Conservation (phyloP, 108 stramenopile genomes). For the Epithemia pelagica region DNA sequence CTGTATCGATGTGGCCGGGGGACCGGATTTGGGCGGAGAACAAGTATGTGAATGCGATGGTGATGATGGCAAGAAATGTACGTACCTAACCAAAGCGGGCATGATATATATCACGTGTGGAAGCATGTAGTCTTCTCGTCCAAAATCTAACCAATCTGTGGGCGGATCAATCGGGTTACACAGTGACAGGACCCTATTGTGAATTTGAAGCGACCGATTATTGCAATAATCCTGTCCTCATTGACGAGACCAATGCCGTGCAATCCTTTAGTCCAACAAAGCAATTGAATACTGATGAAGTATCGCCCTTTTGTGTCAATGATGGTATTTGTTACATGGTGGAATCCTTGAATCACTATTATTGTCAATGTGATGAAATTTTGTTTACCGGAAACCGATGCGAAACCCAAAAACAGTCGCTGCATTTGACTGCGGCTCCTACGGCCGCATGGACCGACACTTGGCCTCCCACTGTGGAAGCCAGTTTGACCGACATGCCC, state of each 20-base stretch:
- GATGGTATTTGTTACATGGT: neutral
- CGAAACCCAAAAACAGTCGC: neutral
- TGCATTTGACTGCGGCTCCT: neutral
- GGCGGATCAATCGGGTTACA: no score
- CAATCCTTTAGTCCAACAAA: neutral
- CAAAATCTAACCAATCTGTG: no score
- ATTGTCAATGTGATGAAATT: neutral
- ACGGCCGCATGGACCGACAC: neutral
- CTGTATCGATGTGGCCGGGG: constrained; percentile 13
- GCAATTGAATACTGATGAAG: neutral
- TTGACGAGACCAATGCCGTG: neutral
- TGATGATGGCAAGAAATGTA: no score
- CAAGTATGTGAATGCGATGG: no score
- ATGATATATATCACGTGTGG: no score
- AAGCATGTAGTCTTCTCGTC: no score
- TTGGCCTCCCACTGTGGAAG: neutral
- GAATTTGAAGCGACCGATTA: neutral
- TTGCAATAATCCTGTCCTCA: neutral
- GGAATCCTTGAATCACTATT: neutral
- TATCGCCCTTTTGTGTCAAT: neutral
- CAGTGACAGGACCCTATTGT: neutral
- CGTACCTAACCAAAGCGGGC: no score
- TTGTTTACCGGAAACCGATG: neutral
- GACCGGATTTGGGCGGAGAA: no score
- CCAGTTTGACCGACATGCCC: neutral